Evolutionary conservation across 148 eudicot genomes (phyloP).

Genomic region (Rhododendron henanense): DNA sequence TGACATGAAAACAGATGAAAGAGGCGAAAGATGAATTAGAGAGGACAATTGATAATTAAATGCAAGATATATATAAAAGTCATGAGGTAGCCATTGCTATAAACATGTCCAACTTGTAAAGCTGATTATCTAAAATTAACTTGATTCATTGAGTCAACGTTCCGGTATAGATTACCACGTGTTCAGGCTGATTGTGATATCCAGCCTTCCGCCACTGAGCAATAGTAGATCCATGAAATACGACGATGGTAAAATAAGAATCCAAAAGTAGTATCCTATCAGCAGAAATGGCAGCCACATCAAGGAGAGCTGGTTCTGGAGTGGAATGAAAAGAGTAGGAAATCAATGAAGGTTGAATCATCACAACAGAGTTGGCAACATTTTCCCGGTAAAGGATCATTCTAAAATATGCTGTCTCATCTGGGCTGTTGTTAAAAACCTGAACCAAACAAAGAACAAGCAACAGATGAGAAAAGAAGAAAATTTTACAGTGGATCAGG

Average conservation of each 20-base stretch:
- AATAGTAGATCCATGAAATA: slow-evolving; percentile 87
- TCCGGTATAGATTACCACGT: slow-evolving; percentile 41
- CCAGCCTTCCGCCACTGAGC: slow-evolving; percentile 98
- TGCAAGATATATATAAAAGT: background rate
- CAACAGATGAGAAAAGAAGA: slow-evolving; percentile 5
- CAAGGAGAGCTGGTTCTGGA: slow-evolving; percentile 89
- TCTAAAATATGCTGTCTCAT: slow-evolving; percentile 95
- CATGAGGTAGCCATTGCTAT: background rate
- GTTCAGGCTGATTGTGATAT: slow-evolving; percentile 82
- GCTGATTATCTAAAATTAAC: background rate
- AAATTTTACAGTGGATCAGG: background rate
- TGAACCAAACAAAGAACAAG: slow-evolving; percentile 23
- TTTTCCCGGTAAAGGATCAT: slow-evolving; percentile 94
- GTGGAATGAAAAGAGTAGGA: slow-evolving; percentile 77
- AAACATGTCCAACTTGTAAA: background rate
- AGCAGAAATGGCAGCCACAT: slow-evolving; percentile 77
- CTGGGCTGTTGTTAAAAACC: slow-evolving; percentile 99
- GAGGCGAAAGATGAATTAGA: background rate
- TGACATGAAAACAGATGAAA: background rate
- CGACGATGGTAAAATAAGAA: slow-evolving; percentile 82
- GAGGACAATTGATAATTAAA: background rate
- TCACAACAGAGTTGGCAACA: slow-evolving; percentile 89
- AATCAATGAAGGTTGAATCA: slow-evolving; percentile 94
- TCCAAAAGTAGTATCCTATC: slow-evolving; percentile 85
- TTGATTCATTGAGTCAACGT: background rate